These are phyloP conservation scores for Eustoma russellianum DNA, from an alignment of 257 asterid species.

Conservation along the genomic window DNA sequence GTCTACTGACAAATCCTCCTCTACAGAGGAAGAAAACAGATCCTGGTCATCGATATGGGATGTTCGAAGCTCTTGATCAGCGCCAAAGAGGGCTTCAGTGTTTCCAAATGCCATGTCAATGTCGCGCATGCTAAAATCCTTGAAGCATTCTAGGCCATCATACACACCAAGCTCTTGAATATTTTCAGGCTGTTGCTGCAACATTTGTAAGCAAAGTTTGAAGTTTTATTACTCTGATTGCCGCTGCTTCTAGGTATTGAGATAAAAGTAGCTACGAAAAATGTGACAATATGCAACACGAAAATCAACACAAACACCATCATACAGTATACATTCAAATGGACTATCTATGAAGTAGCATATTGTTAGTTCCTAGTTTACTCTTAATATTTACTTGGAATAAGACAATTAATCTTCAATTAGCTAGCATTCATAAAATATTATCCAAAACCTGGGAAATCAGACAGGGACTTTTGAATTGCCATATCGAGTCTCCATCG, in stretches of 20 bases:
- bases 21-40: constrained; percentile 21
- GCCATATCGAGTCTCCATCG: constrained; percentile 60
- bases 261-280: neutral
- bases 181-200: constrained; percentile 79
- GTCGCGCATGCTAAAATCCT: constrained; percentile 65
- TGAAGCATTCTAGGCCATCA: constrained; percentile 42
- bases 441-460: constrained; percentile 42
- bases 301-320: constrained; percentile 60
- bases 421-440: constrained; percentile 27
- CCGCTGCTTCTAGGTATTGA: neutral
- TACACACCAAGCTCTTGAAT: constrained; percentile 86
- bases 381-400: neutral
- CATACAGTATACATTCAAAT: too few species aligned
- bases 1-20: constrained; percentile 19
- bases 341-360: neutral
- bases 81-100: constrained; percentile 65
- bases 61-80: constrained; percentile 29
- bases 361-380: constrained; percentile 7
- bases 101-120: constrained; percentile 70
- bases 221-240: neutral
- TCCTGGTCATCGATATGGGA: constrained; percentile 13
- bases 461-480: constrained; percentile 41
- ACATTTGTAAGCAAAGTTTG: constrained; percentile 1
- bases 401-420: neutral
- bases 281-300: neutral